Percentiles rank a stretch among this genome's conserved stretches.
Evolutionary conservation across 1,284 basidiomycete genomes (phyloP).

Genomic region (Polyporus tsugae): DNA sequence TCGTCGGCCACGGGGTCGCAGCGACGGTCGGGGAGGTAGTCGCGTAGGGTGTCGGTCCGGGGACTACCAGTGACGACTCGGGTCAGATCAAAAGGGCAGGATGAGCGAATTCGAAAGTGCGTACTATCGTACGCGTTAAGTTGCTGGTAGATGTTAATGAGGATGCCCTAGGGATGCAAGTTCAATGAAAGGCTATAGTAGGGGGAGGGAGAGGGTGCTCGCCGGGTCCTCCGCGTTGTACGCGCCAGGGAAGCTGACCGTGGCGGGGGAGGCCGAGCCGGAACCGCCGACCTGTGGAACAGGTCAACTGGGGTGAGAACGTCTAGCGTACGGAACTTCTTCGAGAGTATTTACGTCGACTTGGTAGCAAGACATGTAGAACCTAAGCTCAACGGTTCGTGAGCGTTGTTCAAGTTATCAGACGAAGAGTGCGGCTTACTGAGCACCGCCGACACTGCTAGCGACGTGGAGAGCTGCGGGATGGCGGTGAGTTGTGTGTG

Average conservation of each 20-base stretch:
- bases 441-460: constrained; percentile 52
- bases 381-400: constrained; percentile 33
- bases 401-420: neutral
- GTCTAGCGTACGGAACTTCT: neutral
- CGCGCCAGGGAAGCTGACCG: constrained; percentile 56
- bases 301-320: neutral
- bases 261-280: constrained; percentile 50
- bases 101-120: constrained; percentile 23
- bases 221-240: constrained; percentile 54
- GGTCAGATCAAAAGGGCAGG: constrained; percentile 9
- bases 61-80: constrained; percentile 42
- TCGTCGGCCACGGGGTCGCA: constrained; percentile 42
- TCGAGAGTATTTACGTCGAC: constrained; percentile 45
- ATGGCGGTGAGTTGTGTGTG: neutral
- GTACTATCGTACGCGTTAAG: constrained; percentile 48
- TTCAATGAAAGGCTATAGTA: neutral
- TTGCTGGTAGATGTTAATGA: constrained; percentile 49
- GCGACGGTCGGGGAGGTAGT: constrained; percentile 42
- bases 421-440: constrained; percentile 40
- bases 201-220: constrained; percentile 23
- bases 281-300: constrained; percentile 43
- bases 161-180: constrained; percentile 39
- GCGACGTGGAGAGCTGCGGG: constrained; percentile 56
- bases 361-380: constrained; percentile 62
- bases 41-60: constrained; percentile 49